Conservation (phyloP, 306 rosid species). For the Quercus aquifolioides region DNA sequence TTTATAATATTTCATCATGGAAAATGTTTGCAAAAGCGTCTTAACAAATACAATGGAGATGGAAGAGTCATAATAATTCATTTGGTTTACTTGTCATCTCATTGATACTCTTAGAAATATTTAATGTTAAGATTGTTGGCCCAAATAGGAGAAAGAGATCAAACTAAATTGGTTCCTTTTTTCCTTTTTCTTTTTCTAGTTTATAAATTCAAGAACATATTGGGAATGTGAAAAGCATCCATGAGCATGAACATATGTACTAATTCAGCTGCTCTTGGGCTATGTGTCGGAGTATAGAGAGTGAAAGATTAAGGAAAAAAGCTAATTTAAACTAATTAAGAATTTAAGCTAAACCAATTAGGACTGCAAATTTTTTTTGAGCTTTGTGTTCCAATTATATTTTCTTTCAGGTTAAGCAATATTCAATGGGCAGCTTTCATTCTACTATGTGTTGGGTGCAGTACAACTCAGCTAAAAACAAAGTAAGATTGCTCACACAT, state of each 20-base stretch:
- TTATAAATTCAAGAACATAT: neutral
- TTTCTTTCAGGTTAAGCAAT: conserved; percentile 78
- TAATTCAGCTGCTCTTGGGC: neutral
- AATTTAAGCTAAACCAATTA: neutral
- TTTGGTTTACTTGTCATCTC: neutral
- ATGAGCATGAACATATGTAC: neutral
- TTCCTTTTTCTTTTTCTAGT: neutral
- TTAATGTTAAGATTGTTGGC: neutral
- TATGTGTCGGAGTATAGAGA: neutral
- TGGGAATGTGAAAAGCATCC: neutral
- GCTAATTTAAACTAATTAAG: neutral
- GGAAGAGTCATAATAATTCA: neutral
- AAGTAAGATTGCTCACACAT: conserved; percentile 49
- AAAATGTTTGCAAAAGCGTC: neutral
- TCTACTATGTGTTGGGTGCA: conserved; percentile 89
- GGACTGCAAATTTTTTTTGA: neutral
- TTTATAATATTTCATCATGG: neutral
- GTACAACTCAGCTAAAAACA: conserved; percentile 85
- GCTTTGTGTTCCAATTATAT: conserved; percentile 20
- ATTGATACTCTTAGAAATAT: neutral
- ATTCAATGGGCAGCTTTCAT: conserved; percentile 98
- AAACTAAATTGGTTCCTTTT: neutral
- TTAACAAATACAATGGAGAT: neutral
- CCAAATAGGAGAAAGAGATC: neutral
- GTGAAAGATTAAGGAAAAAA: neutral